Base-by-base conservation (phyloP, 2,329 filamentous ascomycete genomes). In the Diaporthe destruens region DNA sequence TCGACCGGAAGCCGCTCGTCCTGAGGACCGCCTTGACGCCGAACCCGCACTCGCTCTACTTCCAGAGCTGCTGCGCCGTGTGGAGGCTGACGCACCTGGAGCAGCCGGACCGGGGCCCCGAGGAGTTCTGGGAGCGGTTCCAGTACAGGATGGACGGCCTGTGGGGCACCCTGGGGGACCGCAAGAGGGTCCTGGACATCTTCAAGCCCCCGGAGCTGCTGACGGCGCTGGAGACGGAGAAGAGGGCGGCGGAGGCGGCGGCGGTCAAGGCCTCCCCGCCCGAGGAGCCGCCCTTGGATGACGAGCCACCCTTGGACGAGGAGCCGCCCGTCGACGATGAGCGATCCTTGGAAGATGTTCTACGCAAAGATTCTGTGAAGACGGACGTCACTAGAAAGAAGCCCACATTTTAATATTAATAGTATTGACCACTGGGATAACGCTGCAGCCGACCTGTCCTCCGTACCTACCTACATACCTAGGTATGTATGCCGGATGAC, bases 21-120 rank as follows among this genome's bases (percentile, higher is more conserved):
- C 57, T 71, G 39, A 49, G 14, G 25, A 29, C 36, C 11, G 0
- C 6, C 1, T 11, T 7, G 3, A 18, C 2, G 9, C 20, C 25
- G 18, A 44, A 44, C 59, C 6, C 29, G 2, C 6, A n/a, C 18
- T 39, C 18, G 4, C 57, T 29, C 36, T 72, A 69, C 54, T 72
- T 72, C 42, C 63, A 72, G 9, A 47, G 54, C 63, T 72, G 71
- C 20, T 63, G 54, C 29, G 71, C 71, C 42, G 9, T 72, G 6
- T 72, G 71, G 71, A 72, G 69, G 63, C 42, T 34, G 47, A 72
- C 71, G 6, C 69, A 34, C 23, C 55, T 61, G 34, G 53, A 69
- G 18, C n/a, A 59, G 5, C 71, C 63, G 25, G 25, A 47, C 47
- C 29, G 34, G 6, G 32, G 51, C 18, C 5, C 55, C 2, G 68